Percentiles rank a stretch among this genome's conserved stretches.
phyloP scores from a whole-genome alignment of 345 rosid genomes.

The Adansonia digitata region DNA sequence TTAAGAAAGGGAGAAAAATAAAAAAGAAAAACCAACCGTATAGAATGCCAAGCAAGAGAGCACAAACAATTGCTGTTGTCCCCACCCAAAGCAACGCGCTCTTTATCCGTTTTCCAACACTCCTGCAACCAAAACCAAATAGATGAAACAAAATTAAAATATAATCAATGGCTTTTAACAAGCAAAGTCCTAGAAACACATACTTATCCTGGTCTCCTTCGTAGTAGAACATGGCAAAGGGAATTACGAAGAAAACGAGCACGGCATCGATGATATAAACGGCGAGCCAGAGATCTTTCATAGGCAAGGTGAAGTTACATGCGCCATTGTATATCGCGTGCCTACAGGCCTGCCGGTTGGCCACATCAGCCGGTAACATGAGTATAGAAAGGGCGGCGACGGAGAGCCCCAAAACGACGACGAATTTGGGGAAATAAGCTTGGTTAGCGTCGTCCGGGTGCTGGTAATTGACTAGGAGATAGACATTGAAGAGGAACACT shows the following conservation, averaged over 20 bases:
- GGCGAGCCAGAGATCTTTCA: conserved; percentile 96
- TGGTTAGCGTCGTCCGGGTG: conserved; percentile 99
- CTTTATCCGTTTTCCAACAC: conserved; percentile 69
- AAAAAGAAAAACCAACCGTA: conserved; percentile 56
- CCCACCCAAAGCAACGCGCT: conserved; percentile 88
- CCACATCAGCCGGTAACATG: conserved; percentile 98
- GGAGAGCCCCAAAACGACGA: conserved; percentile 86
- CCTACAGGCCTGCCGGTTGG: conserved; percentile 95
- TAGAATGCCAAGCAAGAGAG: conserved; percentile 78
- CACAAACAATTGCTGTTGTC: conserved; percentile 76
- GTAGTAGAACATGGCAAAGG: conserved; percentile 97
- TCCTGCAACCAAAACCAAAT: conserved; percentile 42
- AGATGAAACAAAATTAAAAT: neutral
- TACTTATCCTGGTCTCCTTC: conserved; percentile 99
- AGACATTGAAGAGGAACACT: conserved; percentile 83
- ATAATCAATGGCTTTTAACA: neutral
- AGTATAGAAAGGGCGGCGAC: conserved; percentile 83
- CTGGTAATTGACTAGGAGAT: conserved; percentile 95
- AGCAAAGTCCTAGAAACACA: conserved; percentile 27
- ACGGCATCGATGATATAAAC: conserved; percentile 77
- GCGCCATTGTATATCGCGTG: conserved; percentile 92
- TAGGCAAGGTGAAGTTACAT: conserved; percentile 83
- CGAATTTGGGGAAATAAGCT: conserved; percentile 95
- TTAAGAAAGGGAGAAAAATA: neutral
- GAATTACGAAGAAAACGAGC: conserved; percentile 90